Percentiles rank a stretch among this genome's conserved stretches.
Evolutionary conservation across 352 stramenopile species (phyloP).

Genomic region (Phytopythium cucurbitacearum): DNA sequence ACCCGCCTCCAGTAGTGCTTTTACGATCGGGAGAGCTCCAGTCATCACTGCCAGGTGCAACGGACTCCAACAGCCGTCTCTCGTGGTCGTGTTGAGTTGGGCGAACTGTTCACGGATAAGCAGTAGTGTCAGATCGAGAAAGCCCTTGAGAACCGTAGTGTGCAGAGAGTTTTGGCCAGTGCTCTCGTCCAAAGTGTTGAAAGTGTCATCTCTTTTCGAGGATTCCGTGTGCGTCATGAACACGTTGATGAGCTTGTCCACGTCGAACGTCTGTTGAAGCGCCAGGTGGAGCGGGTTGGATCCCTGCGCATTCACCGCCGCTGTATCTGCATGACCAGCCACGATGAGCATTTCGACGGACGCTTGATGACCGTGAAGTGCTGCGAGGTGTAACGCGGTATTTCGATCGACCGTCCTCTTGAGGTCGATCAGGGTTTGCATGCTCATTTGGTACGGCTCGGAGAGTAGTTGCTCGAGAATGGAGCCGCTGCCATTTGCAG

Average conservation of each 20-base stretch:
- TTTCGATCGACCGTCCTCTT: conserved; percentile 26
- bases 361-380: conserved; percentile 30
- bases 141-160: conserved; percentile 60
- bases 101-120: conserved; percentile 37
- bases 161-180: conserved; percentile 51
- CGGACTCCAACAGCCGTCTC: conserved; percentile 42
- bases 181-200: conserved; percentile 39
- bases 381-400: conserved; percentile 50
- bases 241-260: conserved; percentile 40
- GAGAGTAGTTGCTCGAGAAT: conserved; percentile 27
- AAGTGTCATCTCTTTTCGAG: conserved; percentile 14
- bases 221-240: conserved; percentile 20
- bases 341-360: conserved; percentile 36
- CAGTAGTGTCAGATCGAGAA: conserved; percentile 30
- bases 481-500: conserved; percentile 29
- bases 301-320: conserved; percentile 27
- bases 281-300: conserved; percentile 58
- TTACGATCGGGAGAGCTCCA: conserved; percentile 39
- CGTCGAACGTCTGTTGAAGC: conserved; percentile 59
- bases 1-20: conserved; percentile 35
- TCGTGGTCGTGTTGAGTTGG: conserved; percentile 45
- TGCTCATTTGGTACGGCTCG: conserved; percentile 4
- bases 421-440: conserved; percentile 28
- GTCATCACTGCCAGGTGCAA: conserved; percentile 67
- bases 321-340: conserved; percentile 11